phyloP scores from a whole-genome alignment of 1,139 yeast genomes.

The Candida mesenterica region DNA sequence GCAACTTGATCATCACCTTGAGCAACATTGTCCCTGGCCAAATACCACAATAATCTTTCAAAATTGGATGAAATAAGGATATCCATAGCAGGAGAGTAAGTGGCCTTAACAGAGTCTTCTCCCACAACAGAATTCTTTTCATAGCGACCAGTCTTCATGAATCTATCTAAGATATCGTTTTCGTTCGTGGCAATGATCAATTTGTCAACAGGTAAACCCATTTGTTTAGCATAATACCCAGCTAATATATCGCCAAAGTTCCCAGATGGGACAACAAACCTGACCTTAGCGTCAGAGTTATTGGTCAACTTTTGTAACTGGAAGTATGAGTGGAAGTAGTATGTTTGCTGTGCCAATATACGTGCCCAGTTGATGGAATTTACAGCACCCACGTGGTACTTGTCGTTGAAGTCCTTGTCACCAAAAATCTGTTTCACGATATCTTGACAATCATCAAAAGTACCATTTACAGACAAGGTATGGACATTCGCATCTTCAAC shows the following conservation, averaged over 20 bases:
- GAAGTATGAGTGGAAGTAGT: conserved; percentile 91
- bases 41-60: conserved; percentile 94
- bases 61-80: conserved; percentile 91
- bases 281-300: conserved; percentile 46
- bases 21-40: conserved; percentile 67
- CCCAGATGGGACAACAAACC: conserved; percentile 95
- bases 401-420: conserved; percentile 80
- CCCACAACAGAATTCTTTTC: conserved; percentile 57
- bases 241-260: conserved; percentile 98
- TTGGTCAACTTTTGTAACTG: conserved; percentile 52
- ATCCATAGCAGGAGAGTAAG: conserved; percentile 98
- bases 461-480: conserved; percentile 90
- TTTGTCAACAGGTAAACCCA: conserved; percentile 90
- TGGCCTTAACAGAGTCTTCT: conserved; percentile 68
- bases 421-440: conserved; percentile 91
- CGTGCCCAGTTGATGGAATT: conserved; percentile 99
- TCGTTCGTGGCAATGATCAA: conserved; percentile 93
- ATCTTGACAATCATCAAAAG: conserved; percentile 98
- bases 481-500: conserved; percentile 94
- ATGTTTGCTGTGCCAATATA: conserved; percentile 94
- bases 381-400: conserved; percentile 95
- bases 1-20: conserved; percentile 64
- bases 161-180: conserved; percentile 91
- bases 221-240: conserved; percentile 88
- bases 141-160: conserved; percentile 80